phyloP scores from a whole-genome alignment of 768 basidiomycete genomes.

The Tulasnella sp. region DNA sequence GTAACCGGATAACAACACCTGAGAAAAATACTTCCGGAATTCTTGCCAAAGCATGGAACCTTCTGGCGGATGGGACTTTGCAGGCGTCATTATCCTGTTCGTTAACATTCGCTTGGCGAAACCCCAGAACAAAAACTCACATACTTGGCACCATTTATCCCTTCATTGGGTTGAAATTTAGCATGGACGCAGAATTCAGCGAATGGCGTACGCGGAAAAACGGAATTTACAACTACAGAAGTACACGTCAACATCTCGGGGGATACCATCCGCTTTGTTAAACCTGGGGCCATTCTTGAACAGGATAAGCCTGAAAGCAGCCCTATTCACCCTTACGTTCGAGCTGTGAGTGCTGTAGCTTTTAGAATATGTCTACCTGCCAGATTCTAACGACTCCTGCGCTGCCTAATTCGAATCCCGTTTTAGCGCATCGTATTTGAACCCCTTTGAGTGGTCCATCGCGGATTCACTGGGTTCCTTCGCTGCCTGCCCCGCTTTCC shows the following conservation, averaged over 20 bases:
- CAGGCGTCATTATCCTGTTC: too few relatives aligned
- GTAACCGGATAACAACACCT: neutral
- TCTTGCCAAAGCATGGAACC: neutral
- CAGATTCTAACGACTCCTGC: neutral
- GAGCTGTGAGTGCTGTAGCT: neutral
- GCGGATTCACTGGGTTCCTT: too few relatives aligned
- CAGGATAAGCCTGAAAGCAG: neutral
- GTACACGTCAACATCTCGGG: neutral
- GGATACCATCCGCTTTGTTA: neutral
- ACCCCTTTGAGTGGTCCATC: too few relatives aligned
- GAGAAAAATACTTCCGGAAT: fast-evolving
- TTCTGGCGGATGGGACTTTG: neutral
- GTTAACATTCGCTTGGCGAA: too few relatives aligned
- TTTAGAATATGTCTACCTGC: neutral
- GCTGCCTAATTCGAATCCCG: neutral
- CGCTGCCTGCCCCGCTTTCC: too few relatives aligned
- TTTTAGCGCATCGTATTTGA: neutral
- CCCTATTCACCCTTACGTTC: neutral
- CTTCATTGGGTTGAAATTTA: too few relatives aligned
- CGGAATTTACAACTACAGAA: neutral
- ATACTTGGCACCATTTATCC: too few relatives aligned
- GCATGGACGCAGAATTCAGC: too few relatives aligned
- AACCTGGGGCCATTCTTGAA: neutral
- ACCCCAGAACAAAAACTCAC: too few relatives aligned
- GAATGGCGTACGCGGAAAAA: too few relatives aligned